phyloP scores from a whole-genome alignment of 768 basidiomycete genomes.

The Tubosaeta sp. region DNA sequence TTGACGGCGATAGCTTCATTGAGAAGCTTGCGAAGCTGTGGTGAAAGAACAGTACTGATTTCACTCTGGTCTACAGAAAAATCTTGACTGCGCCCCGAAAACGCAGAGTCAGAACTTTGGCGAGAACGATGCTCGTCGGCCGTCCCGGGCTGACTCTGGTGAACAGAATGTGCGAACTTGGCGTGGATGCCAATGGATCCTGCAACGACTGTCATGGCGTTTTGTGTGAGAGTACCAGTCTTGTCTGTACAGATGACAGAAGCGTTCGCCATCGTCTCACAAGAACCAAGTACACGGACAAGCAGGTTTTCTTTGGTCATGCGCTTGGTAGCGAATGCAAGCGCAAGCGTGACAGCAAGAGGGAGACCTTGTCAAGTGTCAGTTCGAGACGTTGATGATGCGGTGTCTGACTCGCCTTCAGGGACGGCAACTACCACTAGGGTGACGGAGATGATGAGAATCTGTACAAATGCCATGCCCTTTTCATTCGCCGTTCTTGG shows the following conservation, averaged over 20 bases:
- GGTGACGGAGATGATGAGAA: conserved; percentile 92
- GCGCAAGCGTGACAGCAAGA: conserved; percentile 90
- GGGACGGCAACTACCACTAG: conserved; percentile 85
- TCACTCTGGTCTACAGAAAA: conserved; percentile 82
- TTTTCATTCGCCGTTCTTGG: conserved; percentile 70
- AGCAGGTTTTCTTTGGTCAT: conserved; percentile 95
- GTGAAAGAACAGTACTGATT: conserved; percentile 61
- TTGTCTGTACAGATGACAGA: conserved; percentile 96
- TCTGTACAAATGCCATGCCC: conserved; percentile 87
- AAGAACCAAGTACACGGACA: conserved; percentile 92
- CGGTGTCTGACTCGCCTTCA: conserved; percentile 48
- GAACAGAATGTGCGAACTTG: conserved; percentile 83
- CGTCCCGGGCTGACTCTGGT: conserved; percentile 64
- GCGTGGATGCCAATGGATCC: conserved; percentile 91
- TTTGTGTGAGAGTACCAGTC: conserved; percentile 94
- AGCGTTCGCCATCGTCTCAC: conserved; percentile 98
- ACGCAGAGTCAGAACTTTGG: conserved; percentile 28
- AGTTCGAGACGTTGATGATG: not conserved
- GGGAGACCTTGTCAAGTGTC: conserved; percentile 61
- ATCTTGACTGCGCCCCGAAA: conserved; percentile 52
- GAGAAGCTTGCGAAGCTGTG: conserved; percentile 58
- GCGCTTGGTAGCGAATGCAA: conserved; percentile 97
- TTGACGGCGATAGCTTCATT: conserved; percentile 88
- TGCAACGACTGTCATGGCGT: conserved; percentile 93
- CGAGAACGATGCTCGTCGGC: conserved; percentile 42